phyloP scores from a whole-genome alignment of 1,284 basidiomycete species.

The Puccinia polysora region DNA sequence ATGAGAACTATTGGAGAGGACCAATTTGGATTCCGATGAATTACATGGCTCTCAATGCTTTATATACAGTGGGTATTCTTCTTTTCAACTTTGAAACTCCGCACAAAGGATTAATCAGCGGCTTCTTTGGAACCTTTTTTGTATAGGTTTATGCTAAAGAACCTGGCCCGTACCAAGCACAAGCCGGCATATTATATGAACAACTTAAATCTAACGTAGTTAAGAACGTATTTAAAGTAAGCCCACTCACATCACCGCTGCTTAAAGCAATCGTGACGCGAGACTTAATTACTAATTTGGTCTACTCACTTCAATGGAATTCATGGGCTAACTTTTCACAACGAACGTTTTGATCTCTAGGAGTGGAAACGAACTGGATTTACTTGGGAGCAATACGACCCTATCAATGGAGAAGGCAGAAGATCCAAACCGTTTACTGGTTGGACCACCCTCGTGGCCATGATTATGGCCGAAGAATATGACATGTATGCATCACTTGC shows the following conservation, averaged over 20 bases:
- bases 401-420: conserved; percentile 71
- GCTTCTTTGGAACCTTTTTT: background rate
- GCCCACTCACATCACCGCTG: conserved; percentile 42
- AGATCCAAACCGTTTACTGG: conserved; percentile 62
- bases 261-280: background rate
- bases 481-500: conserved; percentile 47
- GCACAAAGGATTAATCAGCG: conserved; percentile 14
- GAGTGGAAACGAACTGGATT: conserved; percentile 87
- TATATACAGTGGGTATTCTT: conserved; percentile 63
- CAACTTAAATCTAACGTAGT: conserved; percentile 76
- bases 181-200: conserved; percentile 70
- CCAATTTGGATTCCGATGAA: conserved; percentile 97
- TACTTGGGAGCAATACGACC: conserved; percentile 94
- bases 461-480: conserved; percentile 51
- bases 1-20: conserved; percentile 93
- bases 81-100: conserved; percentile 12
- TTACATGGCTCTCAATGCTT: conserved; percentile 72
- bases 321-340: background rate
- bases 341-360: conserved; percentile 57
- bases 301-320: too few relatives aligned
- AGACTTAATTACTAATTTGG: background rate
- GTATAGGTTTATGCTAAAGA: conserved; percentile 69
- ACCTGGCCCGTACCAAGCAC: conserved; percentile 71
- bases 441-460: conserved; percentile 51
- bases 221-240: conserved; percentile 75